These are phyloP conservation scores for Nasturtium officinale DNA, from an alignment of 345 rosid species.

Conservation along the genomic window DNA sequence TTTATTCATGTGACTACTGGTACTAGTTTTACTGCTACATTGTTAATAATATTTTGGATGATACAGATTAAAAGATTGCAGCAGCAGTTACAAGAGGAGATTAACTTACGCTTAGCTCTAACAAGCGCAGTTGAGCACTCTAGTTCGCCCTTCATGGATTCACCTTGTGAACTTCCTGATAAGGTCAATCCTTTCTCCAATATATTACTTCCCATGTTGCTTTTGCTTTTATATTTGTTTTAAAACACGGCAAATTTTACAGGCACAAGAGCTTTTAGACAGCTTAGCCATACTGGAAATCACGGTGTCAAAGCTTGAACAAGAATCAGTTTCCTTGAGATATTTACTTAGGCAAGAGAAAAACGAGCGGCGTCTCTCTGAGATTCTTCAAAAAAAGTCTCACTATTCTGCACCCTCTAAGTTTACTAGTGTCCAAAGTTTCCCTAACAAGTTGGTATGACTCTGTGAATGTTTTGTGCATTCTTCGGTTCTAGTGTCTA, in stretches of 20 bases:
- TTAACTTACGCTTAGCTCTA: slow-evolving; percentile 64
- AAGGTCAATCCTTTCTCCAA: slow-evolving; percentile 50
- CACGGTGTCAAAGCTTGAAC: slow-evolving; percentile 78
- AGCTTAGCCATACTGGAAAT: slow-evolving; percentile 68
- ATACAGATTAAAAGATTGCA: slow-evolving; percentile 72
- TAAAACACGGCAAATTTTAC: slow-evolving; percentile 4
- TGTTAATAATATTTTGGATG: slow-evolving; percentile 21
- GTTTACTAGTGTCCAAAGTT: slow-evolving; percentile 23
- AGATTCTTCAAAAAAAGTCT: slow-evolving; percentile 58
- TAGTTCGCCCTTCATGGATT: slow-evolving; percentile 50
- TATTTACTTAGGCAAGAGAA: slow-evolving; percentile 82
- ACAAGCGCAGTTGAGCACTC: slow-evolving; percentile 70
- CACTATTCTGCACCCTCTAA: slow-evolving; percentile 44
- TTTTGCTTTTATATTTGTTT: neutral
- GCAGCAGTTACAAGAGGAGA: slow-evolving; percentile 72
- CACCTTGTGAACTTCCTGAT: slow-evolving; percentile 68
- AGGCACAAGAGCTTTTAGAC: slow-evolving; percentile 82
- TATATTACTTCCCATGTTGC: slow-evolving; percentile 20
- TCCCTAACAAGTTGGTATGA: slow-evolving; percentile 41
- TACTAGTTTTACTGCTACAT: neutral
- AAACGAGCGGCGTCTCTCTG: slow-evolving; percentile 67
- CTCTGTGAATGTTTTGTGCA: neutral
- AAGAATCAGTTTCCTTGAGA: slow-evolving; percentile 66
- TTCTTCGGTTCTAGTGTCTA: slow-evolving; percentile 9
- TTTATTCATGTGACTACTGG: neutral